These are phyloP conservation scores for Kuraishia borneana DNA, from an alignment of 805 yeast genomes.

Conservation along the genomic window DNA sequence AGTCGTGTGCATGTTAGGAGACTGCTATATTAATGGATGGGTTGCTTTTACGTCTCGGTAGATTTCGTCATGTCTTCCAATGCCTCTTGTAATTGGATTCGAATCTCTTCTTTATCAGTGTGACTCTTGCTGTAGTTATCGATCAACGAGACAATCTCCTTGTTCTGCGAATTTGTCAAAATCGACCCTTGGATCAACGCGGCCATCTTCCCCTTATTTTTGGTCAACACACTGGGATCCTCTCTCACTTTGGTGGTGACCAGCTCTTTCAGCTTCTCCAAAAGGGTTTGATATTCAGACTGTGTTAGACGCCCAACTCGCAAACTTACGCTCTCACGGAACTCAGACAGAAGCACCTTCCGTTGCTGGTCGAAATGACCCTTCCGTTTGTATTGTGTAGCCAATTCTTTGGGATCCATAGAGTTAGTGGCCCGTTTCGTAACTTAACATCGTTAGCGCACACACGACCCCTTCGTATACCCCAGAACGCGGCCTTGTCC, in stretches of 20 bases:
- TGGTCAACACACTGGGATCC: slow-evolving; percentile 33
- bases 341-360: slow-evolving; percentile 28
- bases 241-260: slow-evolving; percentile 33
- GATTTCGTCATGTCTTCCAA: not conserved
- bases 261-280: slow-evolving; percentile 26
- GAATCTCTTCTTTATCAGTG: no score
- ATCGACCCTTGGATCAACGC: slow-evolving; percentile 40
- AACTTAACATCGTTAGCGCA: no score
- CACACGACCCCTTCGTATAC: no score
- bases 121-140: slow-evolving; percentile 1
- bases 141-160: slow-evolving; percentile 1
- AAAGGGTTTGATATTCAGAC: slow-evolving; percentile 27
- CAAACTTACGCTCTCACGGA: slow-evolving; percentile 18
- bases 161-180: not conserved
- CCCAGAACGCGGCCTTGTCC: not conserved
- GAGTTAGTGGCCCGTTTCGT: no score
- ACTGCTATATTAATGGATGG: not conserved
- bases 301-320: not conserved
- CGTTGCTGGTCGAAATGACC: slow-evolving; percentile 39
- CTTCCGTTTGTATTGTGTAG: slow-evolving; percentile 30
- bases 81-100: no score
- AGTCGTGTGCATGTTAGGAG: slow-evolving; percentile 6
- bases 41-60: not conserved
- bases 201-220: slow-evolving; percentile 38
- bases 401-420: slow-evolving; percentile 25